Conservation (phyloP, 352 stramenopile genomes). For the Halophytophthora batemanensis region DNA sequence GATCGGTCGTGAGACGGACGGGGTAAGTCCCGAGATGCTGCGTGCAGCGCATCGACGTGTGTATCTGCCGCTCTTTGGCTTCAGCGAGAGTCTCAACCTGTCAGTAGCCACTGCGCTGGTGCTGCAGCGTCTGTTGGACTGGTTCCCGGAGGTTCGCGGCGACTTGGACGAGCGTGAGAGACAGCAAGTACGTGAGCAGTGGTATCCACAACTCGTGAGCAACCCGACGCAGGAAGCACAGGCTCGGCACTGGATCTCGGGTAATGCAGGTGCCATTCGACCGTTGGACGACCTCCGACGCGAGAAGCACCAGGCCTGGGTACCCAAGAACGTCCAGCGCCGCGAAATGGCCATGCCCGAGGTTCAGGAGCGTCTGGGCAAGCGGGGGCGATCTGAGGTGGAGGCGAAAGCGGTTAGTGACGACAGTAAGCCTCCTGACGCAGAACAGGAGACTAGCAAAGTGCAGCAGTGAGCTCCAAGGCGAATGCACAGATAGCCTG, state of each 20-base stretch:
- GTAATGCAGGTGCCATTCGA: conserved; percentile 27
- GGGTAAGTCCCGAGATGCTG: conserved; percentile 89
- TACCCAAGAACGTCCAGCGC: conserved; percentile 62
- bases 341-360: conserved; percentile 60
- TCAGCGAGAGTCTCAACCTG: conserved; percentile 93
- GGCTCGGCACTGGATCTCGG: conserved; percentile 46
- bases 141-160: conserved; percentile 63
- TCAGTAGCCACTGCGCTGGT: conserved; percentile 91
- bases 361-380: conserved; percentile 51
- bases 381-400: conserved; percentile 23
- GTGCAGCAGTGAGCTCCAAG: no score
- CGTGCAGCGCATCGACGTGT: conserved; percentile 82
- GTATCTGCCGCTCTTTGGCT: conserved; percentile 92
- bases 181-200: conserved; percentile 45
- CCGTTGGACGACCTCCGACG: conserved; percentile 55
- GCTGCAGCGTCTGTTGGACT: conserved; percentile 83
- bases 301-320: conserved; percentile 59
- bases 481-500: no score
- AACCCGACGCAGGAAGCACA: conserved; percentile 66
- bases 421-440: not conserved
- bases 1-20: conserved; percentile 92
- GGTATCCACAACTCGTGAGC: conserved; percentile 60
- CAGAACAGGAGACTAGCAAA: no score
- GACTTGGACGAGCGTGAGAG: conserved; percentile 50
- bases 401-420: conserved; percentile 2